Conservation (phyloP, 805 yeast genomes). For the Teunomyces panamensis region DNA sequence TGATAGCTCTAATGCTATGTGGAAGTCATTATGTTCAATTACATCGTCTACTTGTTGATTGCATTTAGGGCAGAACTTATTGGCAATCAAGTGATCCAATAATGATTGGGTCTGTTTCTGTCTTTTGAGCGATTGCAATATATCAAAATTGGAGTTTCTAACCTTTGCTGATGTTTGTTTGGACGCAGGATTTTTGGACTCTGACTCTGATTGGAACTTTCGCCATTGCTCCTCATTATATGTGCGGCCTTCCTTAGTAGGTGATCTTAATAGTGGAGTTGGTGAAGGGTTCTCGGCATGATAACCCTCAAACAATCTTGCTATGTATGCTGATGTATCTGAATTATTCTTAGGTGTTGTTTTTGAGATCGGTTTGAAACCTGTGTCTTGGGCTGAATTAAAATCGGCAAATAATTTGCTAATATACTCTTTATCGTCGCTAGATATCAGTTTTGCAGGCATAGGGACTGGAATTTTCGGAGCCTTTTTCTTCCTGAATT, state of each 20-base stretch:
- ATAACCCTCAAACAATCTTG: neutral
- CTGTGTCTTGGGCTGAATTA: constrained; percentile 7
- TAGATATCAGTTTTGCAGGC: constrained; percentile 5
- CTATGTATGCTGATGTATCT: constrained; percentile 1
- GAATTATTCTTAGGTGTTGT: neutral
- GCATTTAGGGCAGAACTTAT: constrained; percentile 27
- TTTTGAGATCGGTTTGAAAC: neutral
- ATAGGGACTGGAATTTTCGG: neutral
- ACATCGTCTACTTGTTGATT: constrained; percentile 24
- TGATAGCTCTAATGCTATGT: constrained; percentile 49
- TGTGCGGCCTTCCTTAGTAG: neutral
- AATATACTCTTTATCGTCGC: constrained; percentile 25
- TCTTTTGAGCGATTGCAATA: constrained; percentile 7
- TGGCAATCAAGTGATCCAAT: constrained; percentile 15
- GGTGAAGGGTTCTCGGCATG: neutral
- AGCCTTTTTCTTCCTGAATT: neutral
- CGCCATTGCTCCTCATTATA: neutral
- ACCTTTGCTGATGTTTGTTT: neutral
- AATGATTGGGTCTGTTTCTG: constrained; percentile 7
- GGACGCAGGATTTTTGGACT: neutral
- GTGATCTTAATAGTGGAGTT: neutral
- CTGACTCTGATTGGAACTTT: neutral
- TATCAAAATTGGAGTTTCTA: constrained; percentile 5
- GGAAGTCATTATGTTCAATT: constrained; percentile 55
- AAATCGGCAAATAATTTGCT: constrained; percentile 24